Evolutionary conservation across 768 basidiomycete species (phyloP), one percentile per base, ranked within the genome.

Genomic region (Tephrocybe sp.): DNA sequence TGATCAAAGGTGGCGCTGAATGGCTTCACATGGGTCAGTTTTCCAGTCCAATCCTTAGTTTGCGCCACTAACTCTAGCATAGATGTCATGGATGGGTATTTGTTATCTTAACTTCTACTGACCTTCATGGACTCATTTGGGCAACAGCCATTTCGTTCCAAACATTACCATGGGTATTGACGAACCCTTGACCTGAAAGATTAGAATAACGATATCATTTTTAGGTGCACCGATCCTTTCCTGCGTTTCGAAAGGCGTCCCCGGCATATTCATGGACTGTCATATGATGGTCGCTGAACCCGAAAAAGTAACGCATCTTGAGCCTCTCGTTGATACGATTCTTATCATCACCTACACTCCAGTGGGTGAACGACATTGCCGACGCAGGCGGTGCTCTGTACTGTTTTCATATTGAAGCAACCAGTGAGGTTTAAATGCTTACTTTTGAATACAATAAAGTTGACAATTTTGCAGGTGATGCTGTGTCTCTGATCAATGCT

Each of bases 271-370:
- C 75, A 98, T 99, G 96, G 97, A 99, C 70, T 98, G 95, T 69
- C 97, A 99, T 71, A 98, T 98, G 97, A 99, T 99, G 97, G 97
- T 99, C 17, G 68, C 93, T 0, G 75, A 98, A 43, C 97, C 97
- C 9, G 91, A 89, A 64, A 86, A 88, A 78, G 95, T 92, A 58
- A 43, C 62, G 40, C 44, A 17, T 15, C 39, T 30, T 24, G 12
- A 17, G 21, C 26, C 30, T 37, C 49, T 17, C 7, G 42, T 34
- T 10, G 17, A 51, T 23, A 10, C n/a, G 21, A 42, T 45, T 17
- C 43, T 47, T 48, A 51, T 45, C 30, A 25, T 32, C n/a, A 20
- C 24, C 15, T 30, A 11, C 28, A 5, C 30, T 20, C 14, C 59
- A 98, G 93, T 98, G 97, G 97, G 92, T 99, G 23, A 75, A 93